Evolutionary conservation across 305 asterid genomes (phyloP).

Genomic region (Euphrasia arctica): DNA sequence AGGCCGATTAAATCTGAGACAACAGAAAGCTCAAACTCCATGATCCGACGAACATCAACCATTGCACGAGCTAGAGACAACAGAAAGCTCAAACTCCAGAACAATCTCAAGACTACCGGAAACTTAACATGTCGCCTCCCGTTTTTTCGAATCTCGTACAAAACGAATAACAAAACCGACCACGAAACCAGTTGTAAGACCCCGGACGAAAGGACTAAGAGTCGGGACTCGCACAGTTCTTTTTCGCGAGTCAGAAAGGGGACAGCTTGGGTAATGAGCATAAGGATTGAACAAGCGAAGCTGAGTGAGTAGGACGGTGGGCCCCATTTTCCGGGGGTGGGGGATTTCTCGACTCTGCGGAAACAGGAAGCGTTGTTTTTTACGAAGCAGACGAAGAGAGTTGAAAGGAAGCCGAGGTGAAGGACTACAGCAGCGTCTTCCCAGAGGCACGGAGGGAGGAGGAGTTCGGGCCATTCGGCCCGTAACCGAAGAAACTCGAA

Average conservation of each 20-base stretch:
- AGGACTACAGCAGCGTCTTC: constrained; percentile 59
- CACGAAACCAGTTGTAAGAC: constrained; percentile 58
- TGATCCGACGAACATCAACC: constrained; percentile 39
- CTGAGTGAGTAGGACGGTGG: constrained; percentile 45
- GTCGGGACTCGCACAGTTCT: constrained; percentile 36
- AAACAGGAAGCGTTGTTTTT: constrained; percentile 12
- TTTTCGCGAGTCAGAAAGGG: constrained; percentile 37
- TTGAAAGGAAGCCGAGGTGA: constrained; percentile 57
- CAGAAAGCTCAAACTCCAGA: constrained; percentile 81
- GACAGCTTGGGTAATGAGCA: constrained; percentile 44
- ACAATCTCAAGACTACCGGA: constrained; percentile 70
- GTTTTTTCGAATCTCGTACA: constrained; percentile 34
- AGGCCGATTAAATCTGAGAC: constrained; percentile 42
- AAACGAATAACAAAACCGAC: constrained; percentile 50
- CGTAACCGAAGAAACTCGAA: constrained; percentile 30
- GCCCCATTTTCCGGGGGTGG: constrained; percentile 39
- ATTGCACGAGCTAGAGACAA: constrained; percentile 46
- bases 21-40: no score
- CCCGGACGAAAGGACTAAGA: constrained; percentile 51
- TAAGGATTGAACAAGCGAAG: constrained; percentile 48
- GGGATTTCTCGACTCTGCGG: constrained; percentile 37
- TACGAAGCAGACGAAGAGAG: constrained; percentile 42
- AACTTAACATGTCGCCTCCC: constrained; percentile 33
- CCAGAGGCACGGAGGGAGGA: constrained; percentile 53
- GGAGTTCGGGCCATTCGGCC: constrained; percentile 45